Conservation (phyloP, 768 basidiomycete species). For the Collybia mongolica region DNA sequence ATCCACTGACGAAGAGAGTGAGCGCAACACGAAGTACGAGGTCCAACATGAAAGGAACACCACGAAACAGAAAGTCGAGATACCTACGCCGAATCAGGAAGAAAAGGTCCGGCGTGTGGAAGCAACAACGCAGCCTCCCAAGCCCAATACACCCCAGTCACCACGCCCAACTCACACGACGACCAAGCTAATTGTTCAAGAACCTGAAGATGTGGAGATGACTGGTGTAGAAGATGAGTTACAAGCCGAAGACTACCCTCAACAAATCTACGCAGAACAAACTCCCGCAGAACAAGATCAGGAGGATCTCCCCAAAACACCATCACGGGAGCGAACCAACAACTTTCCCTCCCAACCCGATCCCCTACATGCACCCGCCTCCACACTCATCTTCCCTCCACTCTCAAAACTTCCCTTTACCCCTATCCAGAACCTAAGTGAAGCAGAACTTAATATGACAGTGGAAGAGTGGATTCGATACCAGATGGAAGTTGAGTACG, state of each 20-base stretch:
- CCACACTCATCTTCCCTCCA: slow-evolving; percentile 30
- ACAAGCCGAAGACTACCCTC: slow-evolving; percentile 9
- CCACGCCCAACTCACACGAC: neutral
- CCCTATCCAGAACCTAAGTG: slow-evolving; percentile 46
- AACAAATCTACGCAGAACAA: slow-evolving; percentile 7
- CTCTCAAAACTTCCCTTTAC: slow-evolving; percentile 46
- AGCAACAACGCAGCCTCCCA: neutral
- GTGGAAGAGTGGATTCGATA: slow-evolving; percentile 82
- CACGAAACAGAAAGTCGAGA: no score
- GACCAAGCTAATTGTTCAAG: neutral
- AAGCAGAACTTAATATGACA: slow-evolving; percentile 74
- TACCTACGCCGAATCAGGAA: neutral
- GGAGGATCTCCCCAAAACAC: slow-evolving; percentile 8
- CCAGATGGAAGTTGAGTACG: slow-evolving; percentile 70
- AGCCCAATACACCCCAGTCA: slow-evolving; percentile 2
- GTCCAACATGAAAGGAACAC: slow-evolving; percentile 1
- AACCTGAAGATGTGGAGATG: slow-evolving; percentile 28
- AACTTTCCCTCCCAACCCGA: neutral
- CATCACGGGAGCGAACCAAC: slow-evolving; percentile 4
- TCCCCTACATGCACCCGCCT: slow-evolving; percentile 11
- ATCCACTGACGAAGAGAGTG: slow-evolving; percentile 38
- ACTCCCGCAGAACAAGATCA: no score
- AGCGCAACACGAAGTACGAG: slow-evolving; percentile 15
- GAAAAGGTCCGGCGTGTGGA: neutral
- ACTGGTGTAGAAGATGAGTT: slow-evolving; percentile 15